These are phyloP conservation scores for Fusarium albosuccineum DNA, from an alignment of 2,329 filamentous ascomycete species.

Conservation along the genomic window DNA sequence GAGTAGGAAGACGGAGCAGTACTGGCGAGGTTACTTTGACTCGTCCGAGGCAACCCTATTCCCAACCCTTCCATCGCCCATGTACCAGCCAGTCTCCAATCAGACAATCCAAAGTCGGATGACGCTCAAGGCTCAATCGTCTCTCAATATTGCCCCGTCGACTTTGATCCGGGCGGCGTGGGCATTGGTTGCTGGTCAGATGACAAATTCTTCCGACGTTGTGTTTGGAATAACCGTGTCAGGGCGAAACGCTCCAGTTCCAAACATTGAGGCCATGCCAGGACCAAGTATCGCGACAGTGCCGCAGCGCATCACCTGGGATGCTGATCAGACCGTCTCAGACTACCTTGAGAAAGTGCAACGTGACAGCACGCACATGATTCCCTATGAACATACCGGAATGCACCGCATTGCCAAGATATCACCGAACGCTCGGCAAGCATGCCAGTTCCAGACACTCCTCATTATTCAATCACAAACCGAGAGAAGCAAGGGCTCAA, in stretches of 20 bases:
- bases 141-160: conserved; percentile 3
- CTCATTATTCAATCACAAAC: neutral
- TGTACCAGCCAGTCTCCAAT: neutral
- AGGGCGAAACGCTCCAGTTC: conserved; percentile 49
- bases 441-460: conserved; percentile 1
- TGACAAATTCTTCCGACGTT: conserved; percentile 56
- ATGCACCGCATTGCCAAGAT: conserved; percentile 1
- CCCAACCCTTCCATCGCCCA: neutral
- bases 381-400: neutral
- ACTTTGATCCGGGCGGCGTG: conserved; percentile 57
- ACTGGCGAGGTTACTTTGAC: conserved; percentile 13
- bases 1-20: neutral
- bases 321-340: neutral
- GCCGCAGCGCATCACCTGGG: neutral
- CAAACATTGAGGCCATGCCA: conserved; percentile 37
- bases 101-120: neutral
- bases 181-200: conserved; percentile 60
- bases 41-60: neutral
- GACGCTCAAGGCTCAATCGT: neutral
- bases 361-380: neutral
- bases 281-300: conserved; percentile 12
- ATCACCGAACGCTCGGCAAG: neutral
- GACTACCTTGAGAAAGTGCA: neutral
- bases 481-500: neutral
- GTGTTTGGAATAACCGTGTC: conserved; percentile 59